phyloP scores from a whole-genome alignment of 2,329 filamentous ascomycete genomes.

The Diaporthe caulivora region DNA sequence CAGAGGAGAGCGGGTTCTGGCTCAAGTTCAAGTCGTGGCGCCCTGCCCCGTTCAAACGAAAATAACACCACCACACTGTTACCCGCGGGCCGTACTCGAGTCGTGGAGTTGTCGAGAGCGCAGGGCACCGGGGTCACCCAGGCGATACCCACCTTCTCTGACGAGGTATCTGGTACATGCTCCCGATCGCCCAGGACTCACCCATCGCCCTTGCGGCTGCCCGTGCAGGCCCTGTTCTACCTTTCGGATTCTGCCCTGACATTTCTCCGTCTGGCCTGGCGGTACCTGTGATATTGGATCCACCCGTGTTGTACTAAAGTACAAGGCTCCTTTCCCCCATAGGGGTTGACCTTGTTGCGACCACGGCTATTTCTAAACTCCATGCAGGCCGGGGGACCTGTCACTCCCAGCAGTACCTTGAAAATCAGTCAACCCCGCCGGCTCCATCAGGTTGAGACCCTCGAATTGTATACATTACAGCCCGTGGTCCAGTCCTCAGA shows the following conservation, averaged over 20 bases:
- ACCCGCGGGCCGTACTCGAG: conserved; percentile 52
- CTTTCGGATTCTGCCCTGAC: conserved; percentile 59
- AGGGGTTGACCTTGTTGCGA: conserved; percentile 54
- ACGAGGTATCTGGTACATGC: conserved; percentile 55
- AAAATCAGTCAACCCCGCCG: conserved; percentile 56
- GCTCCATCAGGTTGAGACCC: conserved; percentile 51
- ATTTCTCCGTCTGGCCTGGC: conserved; percentile 59
- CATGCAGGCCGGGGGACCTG: conserved; percentile 56
- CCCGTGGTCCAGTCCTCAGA: conserved; percentile 33
- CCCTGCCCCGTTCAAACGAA: conserved; percentile 34
- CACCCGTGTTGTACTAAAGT: conserved; percentile 59
- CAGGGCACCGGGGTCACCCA: conserved; percentile 48
- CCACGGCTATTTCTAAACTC: conserved; percentile 54
- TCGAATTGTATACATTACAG: conserved; percentile 40
- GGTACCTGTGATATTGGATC: conserved; percentile 61
- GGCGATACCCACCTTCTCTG: conserved; percentile 54
- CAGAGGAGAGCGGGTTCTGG: conserved; percentile 44
- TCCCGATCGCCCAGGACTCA: conserved; percentile 41
- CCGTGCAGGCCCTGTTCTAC: conserved; percentile 56
- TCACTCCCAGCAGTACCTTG: conserved; percentile 53
- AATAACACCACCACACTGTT: conserved; percentile 44
- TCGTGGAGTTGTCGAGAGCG: conserved; percentile 51
- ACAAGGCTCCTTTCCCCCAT: conserved; percentile 51
- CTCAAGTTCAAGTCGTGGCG: conserved; percentile 47
- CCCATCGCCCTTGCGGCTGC: conserved; percentile 47